Percentiles rank a stretch among this genome's conserved stretches.
Evolutionary conservation across 345 rosid genomes (phyloP).

Genomic region (Eucalyptus paniculata): DNA sequence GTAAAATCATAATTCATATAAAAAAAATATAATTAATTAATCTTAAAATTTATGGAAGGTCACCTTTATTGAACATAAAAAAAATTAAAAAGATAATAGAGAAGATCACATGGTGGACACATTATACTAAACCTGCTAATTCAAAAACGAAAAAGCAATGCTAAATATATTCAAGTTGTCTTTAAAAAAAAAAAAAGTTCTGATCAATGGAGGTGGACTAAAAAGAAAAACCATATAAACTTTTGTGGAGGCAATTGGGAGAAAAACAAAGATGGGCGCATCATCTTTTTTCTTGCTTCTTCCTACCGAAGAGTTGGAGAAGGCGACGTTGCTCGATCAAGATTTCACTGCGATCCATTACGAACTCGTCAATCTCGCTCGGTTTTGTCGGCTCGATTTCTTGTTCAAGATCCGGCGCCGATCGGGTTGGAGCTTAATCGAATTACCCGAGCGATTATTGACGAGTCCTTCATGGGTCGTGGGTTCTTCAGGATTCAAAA

Average conservation of each 20-base stretch:
- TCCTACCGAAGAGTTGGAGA: background rate
- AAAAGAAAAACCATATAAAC: background rate
- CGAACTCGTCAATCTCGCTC: background rate
- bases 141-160: background rate
- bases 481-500: background rate
- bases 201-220: background rate
- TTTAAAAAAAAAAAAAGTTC: background rate
- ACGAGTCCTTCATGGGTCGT: background rate
- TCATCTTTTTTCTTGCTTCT: background rate
- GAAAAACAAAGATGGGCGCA: no score
- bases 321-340: background rate
- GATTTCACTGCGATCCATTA: background rate
- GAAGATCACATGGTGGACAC: accelerated
- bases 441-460: background rate
- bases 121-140: background rate
- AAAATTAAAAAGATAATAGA: background rate
- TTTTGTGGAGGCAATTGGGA: background rate
- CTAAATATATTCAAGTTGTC: background rate
- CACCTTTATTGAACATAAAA: background rate
- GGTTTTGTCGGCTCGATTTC: background rate
- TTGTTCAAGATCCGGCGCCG: background rate
- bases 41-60: background rate
- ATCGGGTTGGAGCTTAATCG: background rate
- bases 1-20: no score
- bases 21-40: background rate